Percentiles rank a stretch among this genome's conserved stretches.
These are phyloP conservation scores for Kipferlia bialata DNA, from an alignment of 78 protist genomes.

Conservation along the genomic window DNA sequence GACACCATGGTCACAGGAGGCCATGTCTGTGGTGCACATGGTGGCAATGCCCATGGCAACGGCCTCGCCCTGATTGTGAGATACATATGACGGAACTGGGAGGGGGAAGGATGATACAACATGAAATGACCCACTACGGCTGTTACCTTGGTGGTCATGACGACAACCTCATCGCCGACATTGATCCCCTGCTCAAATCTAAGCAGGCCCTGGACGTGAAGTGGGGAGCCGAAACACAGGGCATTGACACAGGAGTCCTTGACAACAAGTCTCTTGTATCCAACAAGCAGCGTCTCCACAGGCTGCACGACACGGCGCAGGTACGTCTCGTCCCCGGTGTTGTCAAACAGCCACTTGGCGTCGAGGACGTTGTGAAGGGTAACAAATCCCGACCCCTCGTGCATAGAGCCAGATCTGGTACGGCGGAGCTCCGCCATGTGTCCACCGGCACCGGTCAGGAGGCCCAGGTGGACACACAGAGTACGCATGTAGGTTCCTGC, in stretches of 20 bases:
- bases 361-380: constrained; percentile 98
- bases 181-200: constrained; percentile 78
- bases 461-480: constrained; percentile 96
- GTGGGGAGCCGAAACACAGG: constrained; percentile 95
- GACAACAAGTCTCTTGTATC: constrained; percentile 86
- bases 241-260: constrained; percentile 98
- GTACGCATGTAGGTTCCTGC: constrained; percentile 99
- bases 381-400: constrained; percentile 69
- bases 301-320: constrained; percentile 89
- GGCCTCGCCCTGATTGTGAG: no score
- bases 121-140: no score
- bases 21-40: constrained; percentile 87
- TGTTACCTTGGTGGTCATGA: constrained; percentile 94
- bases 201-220: constrained; percentile 95
- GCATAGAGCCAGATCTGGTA: constrained; percentile 62
- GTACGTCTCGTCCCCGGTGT: constrained; percentile 70
- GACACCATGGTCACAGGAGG: constrained; percentile 86
- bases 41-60: constrained; percentile 92
- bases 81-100: no score
- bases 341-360: constrained; percentile 82
- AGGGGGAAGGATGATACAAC: no score
- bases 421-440: constrained; percentile 74
- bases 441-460: constrained; percentile 88
- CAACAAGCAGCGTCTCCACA: constrained; percentile 74
- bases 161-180: constrained; percentile 82